These are phyloP conservation scores for Takashimella koratensis DNA, from an alignment of 1,284 basidiomycete genomes.

Conservation along the genomic window DNA sequence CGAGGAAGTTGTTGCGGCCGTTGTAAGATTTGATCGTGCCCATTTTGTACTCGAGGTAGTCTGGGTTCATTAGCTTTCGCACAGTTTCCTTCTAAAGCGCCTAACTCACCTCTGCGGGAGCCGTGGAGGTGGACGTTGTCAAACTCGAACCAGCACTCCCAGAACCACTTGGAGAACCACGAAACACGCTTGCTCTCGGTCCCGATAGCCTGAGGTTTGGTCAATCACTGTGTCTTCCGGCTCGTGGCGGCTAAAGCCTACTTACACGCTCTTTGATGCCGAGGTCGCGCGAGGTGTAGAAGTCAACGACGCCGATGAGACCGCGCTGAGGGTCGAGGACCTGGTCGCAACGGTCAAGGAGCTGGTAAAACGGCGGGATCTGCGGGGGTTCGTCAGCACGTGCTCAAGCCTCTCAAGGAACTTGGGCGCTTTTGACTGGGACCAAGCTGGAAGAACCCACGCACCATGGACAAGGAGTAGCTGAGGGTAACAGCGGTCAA, in stretches of 20 bases:
- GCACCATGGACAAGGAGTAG: conserved; percentile 69
- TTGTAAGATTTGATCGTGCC: conserved; percentile 71
- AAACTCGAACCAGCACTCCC: conserved; percentile 76
- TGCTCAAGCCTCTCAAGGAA: neutral
- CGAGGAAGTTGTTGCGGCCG: conserved; percentile 66
- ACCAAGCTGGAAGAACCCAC: conserved; percentile 11
- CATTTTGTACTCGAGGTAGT: conserved; percentile 78
- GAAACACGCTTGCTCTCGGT: conserved; percentile 65
- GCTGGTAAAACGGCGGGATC: conserved; percentile 68
- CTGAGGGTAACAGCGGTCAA: conserved; percentile 64
- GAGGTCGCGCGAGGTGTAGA: conserved; percentile 67
- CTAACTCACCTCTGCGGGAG: conserved; percentile 54
- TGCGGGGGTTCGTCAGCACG: conserved; percentile 28
- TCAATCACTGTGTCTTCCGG: conserved; percentile 10
- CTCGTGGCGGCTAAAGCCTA: neutral
- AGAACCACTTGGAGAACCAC: conserved; percentile 75
- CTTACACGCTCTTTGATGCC: conserved; percentile 53
- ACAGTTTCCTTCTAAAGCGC: neutral
- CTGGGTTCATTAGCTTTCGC: conserved; percentile 25
- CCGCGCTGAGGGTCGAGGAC: conserved; percentile 65
- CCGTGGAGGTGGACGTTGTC: conserved; percentile 71
- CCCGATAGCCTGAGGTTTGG: conserved; percentile 59
- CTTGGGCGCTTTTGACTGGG: neutral
- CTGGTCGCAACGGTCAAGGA: conserved; percentile 67
- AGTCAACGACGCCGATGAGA: conserved; percentile 70